phyloP scores from a whole-genome alignment of 2,329 filamentous ascomycete genomes.

The Fusarium sp. region DNA sequence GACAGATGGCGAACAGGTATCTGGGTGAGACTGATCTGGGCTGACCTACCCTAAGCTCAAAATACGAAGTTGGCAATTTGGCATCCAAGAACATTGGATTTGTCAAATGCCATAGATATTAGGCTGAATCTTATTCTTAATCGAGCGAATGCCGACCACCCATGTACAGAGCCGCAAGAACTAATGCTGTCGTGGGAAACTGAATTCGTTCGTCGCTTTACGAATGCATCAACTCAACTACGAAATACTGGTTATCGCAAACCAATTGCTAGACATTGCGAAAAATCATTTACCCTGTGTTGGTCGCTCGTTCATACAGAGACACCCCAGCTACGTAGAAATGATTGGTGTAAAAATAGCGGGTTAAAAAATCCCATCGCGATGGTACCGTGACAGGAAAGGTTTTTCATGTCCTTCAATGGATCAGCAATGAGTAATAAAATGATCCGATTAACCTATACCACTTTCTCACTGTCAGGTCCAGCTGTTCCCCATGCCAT shows the following conservation, averaged over 20 bases:
- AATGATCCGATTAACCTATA: background rate
- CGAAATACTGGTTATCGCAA: background rate
- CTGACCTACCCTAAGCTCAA: background rate
- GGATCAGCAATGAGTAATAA: background rate
- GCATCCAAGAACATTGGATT: background rate
- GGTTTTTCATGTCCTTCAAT: background rate
- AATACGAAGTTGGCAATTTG: background rate
- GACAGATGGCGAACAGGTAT: background rate
- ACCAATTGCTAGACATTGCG: background rate
- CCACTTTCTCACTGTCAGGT: background rate
- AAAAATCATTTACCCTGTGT: too few relatives aligned
- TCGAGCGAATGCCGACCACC: background rate
- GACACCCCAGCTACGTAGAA: too few relatives aligned
- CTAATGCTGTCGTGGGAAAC: background rate
- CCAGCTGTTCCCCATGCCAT: background rate
- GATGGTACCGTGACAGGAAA: background rate
- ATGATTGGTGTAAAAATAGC: constrained; percentile 1
- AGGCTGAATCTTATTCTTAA: background rate
- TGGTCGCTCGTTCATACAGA: background rate
- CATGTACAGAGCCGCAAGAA: background rate
- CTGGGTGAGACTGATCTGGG: rapidly evolving
- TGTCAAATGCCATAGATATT: background rate
- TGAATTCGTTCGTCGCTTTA: background rate
- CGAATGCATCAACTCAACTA: background rate
- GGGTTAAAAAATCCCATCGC: background rate